Evolutionary conservation across 179 eudicot genomes (phyloP), one percentile per base, ranked within the genome.

Genomic region (Drosera spatulata): DNA sequence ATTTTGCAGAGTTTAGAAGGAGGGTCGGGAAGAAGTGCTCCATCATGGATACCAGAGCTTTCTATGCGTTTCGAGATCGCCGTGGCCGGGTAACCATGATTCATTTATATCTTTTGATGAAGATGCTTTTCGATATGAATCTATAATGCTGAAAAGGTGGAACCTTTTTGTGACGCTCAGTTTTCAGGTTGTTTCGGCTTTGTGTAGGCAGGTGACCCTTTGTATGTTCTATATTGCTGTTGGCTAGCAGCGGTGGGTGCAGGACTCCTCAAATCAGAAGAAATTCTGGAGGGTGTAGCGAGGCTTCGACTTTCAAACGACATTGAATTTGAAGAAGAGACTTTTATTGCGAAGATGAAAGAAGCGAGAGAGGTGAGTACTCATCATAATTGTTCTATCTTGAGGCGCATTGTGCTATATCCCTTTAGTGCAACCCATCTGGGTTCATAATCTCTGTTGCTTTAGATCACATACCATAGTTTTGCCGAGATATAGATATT

Each of bases 211-310:
- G 96, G 91, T 50, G 89, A 91, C 48, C 88, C 98, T 45, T 54
- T 88, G 62, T 71, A 91, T 64, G 96, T 91, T 54, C 71, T 91
- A 50, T 46, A 81, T 33, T 85, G 95, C 77, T 91, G 98, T 61
- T 91, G 98, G 98, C 60, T 91, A 69, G 98, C 96, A 33, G 96
- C 98, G 48, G 75, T 91, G 58, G 98, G 98, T 53, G 98, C 91
- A 13, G 98, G 96, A 44, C 77, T 91, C 68, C 91, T 91, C 33
- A 91, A 88, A 73, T 85, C 98, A 10, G 98, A 91, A 77, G 98
- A 91, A 68, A 91, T 91, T 50, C 62, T 91, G 58, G 98, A 91
- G 61, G 98, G 98, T 15, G 96, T 91, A 2, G 84, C 88, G 2
- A 82, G 96, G 66, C 88, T 88, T 67, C 66, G 95, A 45, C 59